Evolutionary conservation across 176 grass and related monocot species (phyloP).

Genomic region (Oryza punctata): DNA sequence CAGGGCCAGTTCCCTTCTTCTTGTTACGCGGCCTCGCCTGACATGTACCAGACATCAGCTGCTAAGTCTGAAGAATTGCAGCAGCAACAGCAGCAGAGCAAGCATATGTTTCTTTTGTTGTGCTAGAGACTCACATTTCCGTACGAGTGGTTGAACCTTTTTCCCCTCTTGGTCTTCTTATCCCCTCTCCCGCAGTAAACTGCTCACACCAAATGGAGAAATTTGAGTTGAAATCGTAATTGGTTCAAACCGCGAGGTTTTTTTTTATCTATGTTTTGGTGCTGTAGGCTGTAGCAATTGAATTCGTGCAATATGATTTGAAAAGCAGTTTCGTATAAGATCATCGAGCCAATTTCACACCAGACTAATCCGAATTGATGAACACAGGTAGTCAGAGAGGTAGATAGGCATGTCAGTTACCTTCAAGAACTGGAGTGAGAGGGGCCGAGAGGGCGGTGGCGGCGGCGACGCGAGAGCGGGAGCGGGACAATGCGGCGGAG

Average conservation of each 20-base stretch:
- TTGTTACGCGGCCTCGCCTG: constrained; percentile 68
- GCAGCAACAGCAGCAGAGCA: not conserved
- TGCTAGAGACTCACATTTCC: constrained; percentile 59
- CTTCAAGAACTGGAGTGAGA: constrained; percentile 26
- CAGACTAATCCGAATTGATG: not conserved
- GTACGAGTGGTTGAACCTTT: constrained; percentile 80
- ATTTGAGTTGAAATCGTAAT: not conserved
- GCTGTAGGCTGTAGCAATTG: not conserved
- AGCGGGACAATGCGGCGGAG: not conserved
- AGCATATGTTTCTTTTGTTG: not conserved
- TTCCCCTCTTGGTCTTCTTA: constrained; percentile 70
- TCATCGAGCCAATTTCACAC: not conserved
- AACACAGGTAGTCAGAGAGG: not conserved
- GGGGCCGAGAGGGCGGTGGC: constrained; percentile 27
- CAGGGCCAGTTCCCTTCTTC: constrained; percentile 71
- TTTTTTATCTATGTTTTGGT: not conserved
- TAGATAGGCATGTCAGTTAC: not conserved
- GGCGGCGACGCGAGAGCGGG: not conserved
- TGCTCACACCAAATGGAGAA: constrained; percentile 19
- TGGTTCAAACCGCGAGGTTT: not conserved
- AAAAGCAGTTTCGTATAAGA: not conserved
- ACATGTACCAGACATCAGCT: not conserved
- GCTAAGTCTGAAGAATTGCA: not conserved
- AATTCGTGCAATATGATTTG: not conserved
- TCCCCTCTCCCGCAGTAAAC: constrained; percentile 85